Percentiles rank a stretch among this genome's conserved stretches.
These are phyloP conservation scores for Talaromyces stipitatus DNA, from an alignment of 495 filamentous ascomycete species.

Conservation along the genomic window DNA sequence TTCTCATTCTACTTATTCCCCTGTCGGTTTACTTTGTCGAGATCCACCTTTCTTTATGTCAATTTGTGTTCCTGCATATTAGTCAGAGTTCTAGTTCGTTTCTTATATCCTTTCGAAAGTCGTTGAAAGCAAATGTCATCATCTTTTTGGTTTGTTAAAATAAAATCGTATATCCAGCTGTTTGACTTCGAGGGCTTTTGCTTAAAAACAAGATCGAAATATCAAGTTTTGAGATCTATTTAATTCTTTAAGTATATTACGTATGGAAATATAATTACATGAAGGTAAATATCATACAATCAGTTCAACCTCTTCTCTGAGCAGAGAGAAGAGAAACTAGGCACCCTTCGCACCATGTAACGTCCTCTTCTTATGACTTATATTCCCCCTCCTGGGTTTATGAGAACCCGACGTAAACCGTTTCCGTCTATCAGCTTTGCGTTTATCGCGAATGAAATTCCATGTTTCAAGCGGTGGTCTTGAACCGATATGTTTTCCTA, in stretches of 20 bases:
- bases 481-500: conserved; percentile 65
- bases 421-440: conserved; percentile 27
- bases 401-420: conserved; percentile 6
- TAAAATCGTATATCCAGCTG: neutral
- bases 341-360: conserved; percentile 6
- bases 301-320: neutral
- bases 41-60: neutral
- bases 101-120: neutral
- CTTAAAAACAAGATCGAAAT: neutral
- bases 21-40: neutral
- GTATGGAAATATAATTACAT: too few species aligned
- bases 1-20: neutral
- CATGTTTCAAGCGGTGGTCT: conserved; percentile 71
- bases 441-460: conserved; percentile 32
- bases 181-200: neutral
- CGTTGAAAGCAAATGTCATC: neutral
- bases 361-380: conserved; percentile 17
- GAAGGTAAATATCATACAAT: neutral
- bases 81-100: neutral
- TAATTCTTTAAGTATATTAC: too few species aligned
- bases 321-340: neutral
- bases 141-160: neutral
- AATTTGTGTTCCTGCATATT: neutral
- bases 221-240: too few species aligned
- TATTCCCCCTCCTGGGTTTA: conserved; percentile 15